Evolutionary conservation across 2,329 filamentous ascomycete species (phyloP).

Genomic region (Pseudogymnoascus sp.): DNA sequence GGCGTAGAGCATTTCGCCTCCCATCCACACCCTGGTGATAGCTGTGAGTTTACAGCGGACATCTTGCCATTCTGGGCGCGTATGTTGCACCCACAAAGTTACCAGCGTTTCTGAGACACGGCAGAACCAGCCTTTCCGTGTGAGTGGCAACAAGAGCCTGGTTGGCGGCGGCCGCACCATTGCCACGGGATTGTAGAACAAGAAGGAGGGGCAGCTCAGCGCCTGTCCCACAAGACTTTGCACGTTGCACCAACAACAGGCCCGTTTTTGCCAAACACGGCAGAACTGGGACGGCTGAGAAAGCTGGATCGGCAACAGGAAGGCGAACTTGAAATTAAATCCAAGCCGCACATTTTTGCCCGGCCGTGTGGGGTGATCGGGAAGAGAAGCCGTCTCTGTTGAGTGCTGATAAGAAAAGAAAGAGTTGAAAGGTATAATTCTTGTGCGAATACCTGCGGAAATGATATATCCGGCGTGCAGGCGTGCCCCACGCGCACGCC

Average conservation of each 20-base stretch:
- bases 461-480: neutral
- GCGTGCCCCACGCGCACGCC: neutral
- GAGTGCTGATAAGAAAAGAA: neutral
- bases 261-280: slow-evolving; percentile 1
- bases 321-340: neutral
- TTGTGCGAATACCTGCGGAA: neutral
- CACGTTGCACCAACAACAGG: neutral
- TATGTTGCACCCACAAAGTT: slow-evolving; percentile 1
- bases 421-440: neutral
- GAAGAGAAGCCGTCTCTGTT: neutral
- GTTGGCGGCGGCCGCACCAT: neutral
- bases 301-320: slow-evolving; percentile 4
- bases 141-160: neutral
- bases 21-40: neutral
- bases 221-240: slow-evolving; percentile 1
- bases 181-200: neutral
- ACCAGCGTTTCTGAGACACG: slow-evolving; percentile 7
- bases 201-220: slow-evolving; percentile 2
- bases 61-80: neutral
- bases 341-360: neutral
- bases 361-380: neutral
- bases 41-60: neutral
- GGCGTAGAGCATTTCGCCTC: neutral
- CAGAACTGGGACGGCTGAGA: neutral
- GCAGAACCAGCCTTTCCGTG: neutral